Base-by-base conservation (phyloP, 345 rosid genomes). In the Hypericum androsaemum region DNA sequence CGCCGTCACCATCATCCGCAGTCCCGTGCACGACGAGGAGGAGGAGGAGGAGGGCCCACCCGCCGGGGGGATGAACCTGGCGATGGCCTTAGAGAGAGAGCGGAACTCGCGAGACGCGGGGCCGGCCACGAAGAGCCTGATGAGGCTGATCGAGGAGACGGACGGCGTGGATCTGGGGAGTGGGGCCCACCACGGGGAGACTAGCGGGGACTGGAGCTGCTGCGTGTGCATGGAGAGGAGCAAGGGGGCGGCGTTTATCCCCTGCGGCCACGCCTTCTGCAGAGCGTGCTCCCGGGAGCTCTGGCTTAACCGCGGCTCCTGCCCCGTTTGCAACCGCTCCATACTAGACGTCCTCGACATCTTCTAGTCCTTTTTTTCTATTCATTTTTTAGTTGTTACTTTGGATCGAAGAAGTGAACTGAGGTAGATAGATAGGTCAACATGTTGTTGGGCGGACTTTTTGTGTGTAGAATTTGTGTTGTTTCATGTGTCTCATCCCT, bases 201-300 rank as follows among this genome's bases (percentile, higher is more conserved):
- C n/a, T 4, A 71, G 47, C 10, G 59, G 53, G 46, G 62, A 85
- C 59, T 72, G 73, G 52, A 7, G 73, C 81, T 89, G 95, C 71
- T 83, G 97, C 73, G 88, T 89, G 62, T 89, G 97, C 80, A 89
- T 83, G 95, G 94, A 83, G 59, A 86, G 89, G 57, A 71, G 64
- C 54, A 89, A 89, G 68, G 95, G 86, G 10, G 94, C 95, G 45
- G 97, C 97, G 13, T 83, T 89, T 62, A 80, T 89, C 56, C 97
- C 97, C 7, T 89, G 97, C 58, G 97, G 97, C 0, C 97, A 89
- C 66, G 47, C 84, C 10, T 81, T 71, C 63, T 89, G 97, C 49
- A 77, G 97, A 57, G 70, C 71, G 2, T 89, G 97, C 58, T 83
- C 90, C 0, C 62, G 84, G 65, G 89, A 86, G 53, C 49, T 83